Base-by-base conservation (phyloP, 345 rosid species). In the Eucalyptus caleyi region DNA sequence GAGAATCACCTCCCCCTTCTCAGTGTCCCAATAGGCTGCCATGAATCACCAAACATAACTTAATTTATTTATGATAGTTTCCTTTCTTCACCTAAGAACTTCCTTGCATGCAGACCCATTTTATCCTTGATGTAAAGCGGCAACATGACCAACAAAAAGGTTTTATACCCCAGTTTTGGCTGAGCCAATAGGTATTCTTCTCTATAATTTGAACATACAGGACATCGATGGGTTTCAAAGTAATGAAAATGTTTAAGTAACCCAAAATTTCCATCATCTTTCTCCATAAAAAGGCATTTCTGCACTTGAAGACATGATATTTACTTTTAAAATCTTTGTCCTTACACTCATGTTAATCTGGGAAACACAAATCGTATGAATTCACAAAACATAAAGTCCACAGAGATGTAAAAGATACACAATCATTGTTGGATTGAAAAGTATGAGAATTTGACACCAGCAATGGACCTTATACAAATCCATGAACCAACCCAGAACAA, bases 11-110 rank as follows among this genome's bases (percentile, higher is more conserved):
- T 96, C 98, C 89, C 94, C 97, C 91, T 95, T 97, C 89, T 94
- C 95, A 90, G 88, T 92, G 92, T 95, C 92, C 99, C 99, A 97
- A 92, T 94, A 97, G 88, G 96, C 99, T 97, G 96, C 92, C 91
- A 92, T 34, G 53, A 69, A 91, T 89, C 88, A 86, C 88, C 83
- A 85, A 32, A 83, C 86, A 42, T 60, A 50, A 21, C 42, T 65
- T 37, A 77, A 77, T 77, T 77, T 23, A 11, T 77, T 21, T 40
- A 77, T 11, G 30, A 40, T 6, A 77, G 47, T 77, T 37, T 77
- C 47, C 47, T 42, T 77, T 21, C 30, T 77, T 77, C 27, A 77
- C 15, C 45, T 37, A 77, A 77, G 85, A 77, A 77, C 14, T 72
- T 40, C 85, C 47, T 40, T 3, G 27, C 44, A 40, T 40, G 85